Conservation (phyloP, 805 yeast genomes). For the Candida glaebosa region DNA sequence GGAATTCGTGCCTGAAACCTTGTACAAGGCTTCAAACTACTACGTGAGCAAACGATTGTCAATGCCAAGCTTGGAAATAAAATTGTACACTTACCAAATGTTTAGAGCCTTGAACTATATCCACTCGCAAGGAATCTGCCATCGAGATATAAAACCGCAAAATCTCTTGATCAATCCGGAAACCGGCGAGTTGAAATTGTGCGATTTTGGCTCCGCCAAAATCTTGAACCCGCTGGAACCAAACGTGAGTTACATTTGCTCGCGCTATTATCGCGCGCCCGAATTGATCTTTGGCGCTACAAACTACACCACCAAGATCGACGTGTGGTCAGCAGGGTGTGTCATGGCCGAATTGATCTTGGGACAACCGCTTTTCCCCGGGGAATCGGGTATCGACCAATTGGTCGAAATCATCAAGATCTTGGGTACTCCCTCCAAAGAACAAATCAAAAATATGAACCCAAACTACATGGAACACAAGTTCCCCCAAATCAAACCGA, state of each 20-base stretch:
- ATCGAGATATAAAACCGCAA: constrained; percentile 90
- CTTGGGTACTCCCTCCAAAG: constrained; percentile 90
- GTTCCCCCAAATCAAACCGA: constrained; percentile 83
- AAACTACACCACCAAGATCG: constrained; percentile 93
- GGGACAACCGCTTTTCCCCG: constrained; percentile 97
- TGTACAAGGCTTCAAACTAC: constrained; percentile 86
- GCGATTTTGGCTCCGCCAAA: constrained; percentile 97
- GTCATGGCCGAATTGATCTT: constrained; percentile 95
- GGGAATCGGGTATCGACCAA: constrained; percentile 97
- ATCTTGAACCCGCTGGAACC: constrained; percentile 86
- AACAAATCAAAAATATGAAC: constrained; percentile 91
- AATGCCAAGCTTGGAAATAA: constrained; percentile 89
- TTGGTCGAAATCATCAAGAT: constrained; percentile 94
- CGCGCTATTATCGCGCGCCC: constrained; percentile 96
- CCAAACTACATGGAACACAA: constrained; percentile 97
- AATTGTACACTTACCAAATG: constrained; percentile 76
- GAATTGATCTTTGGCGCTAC: constrained; percentile 97
- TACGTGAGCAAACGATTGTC: constrained; percentile 65
- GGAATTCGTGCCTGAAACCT: constrained; percentile 94
- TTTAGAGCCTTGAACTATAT: constrained; percentile 76
- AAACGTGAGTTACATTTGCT: constrained; percentile 93
- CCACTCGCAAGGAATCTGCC: constrained; percentile 79
- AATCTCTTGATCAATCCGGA: constrained; percentile 83
- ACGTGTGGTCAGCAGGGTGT: constrained; percentile 97
- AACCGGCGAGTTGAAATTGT: constrained; percentile 79